phyloP scores from a whole-genome alignment of 495 filamentous ascomycete genomes.

The Penicillium paradoxum region DNA sequence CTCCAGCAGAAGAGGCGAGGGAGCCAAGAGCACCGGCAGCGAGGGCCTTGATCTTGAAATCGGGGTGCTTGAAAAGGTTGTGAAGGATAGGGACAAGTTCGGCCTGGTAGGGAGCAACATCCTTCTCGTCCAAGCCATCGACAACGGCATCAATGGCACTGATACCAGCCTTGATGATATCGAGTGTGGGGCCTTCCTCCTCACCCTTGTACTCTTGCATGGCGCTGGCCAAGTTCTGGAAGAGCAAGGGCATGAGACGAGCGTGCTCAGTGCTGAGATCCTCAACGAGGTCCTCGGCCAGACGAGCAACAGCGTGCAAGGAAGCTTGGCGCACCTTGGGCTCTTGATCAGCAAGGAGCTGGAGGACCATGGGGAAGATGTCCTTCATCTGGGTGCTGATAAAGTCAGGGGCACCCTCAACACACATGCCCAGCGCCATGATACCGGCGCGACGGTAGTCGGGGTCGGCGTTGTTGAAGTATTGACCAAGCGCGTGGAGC shows the following conservation, averaged over 20 bases:
- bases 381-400: constrained; percentile 81
- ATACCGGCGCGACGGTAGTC: constrained; percentile 85
- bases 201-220: constrained; percentile 61
- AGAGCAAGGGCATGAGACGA: constrained; percentile 71
- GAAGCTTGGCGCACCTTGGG: constrained; percentile 79
- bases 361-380: constrained; percentile 80
- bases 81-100: constrained; percentile 81
- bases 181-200: constrained; percentile 55
- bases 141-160: constrained; percentile 88
- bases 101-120: constrained; percentile 73
- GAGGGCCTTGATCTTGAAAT: constrained; percentile 84
- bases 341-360: constrained; percentile 77
- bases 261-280: constrained; percentile 80
- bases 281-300: constrained; percentile 90
- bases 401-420: constrained; percentile 96
- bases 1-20: constrained; percentile 75
- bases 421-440: constrained; percentile 85
- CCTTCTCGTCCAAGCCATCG: constrained; percentile 79
- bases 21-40: constrained; percentile 87
- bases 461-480: constrained; percentile 65
- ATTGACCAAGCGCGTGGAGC: constrained; percentile 74
- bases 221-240: constrained; percentile 82
- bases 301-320: constrained; percentile 75
- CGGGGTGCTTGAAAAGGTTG: constrained; percentile 70
- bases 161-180: constrained; percentile 84